Base-by-base conservation (phyloP, 2,329 filamentous ascomycete genomes). In the Taxawa tesnikishii region DNA sequence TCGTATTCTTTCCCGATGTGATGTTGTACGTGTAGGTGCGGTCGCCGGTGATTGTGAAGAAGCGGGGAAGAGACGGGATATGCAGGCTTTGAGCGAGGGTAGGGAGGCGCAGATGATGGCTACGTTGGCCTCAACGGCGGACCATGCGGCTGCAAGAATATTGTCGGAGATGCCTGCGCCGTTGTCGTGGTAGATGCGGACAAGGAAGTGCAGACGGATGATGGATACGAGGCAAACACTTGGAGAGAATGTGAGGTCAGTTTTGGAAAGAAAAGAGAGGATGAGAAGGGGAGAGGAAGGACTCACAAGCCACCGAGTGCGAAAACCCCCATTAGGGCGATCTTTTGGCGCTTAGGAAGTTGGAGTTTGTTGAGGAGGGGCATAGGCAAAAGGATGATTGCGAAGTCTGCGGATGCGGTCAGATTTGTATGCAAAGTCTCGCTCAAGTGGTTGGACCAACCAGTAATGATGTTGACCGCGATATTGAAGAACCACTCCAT, bases 91-190 rank as follows among this genome's bases (percentile, higher is more conserved):
- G 4, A 50, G 41, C 4, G 44, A 44, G 3, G 48, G 48, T 3
- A 49, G 39, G 13, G 44, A 45, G 11, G 44, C 43, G 34, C 44
- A 50, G 12, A 46, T 32, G 26, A 48, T 50, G 28, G 43, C 48
- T 15, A 45, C 43, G 33, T 50, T 47, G 35, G 46, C 43, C 37
- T 50, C 48, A 15, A 46, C 33, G 25, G 31, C 37, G 7, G 42
- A 44, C 39, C 45, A 45, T 13, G 44, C 39, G 19, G 45, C 46
- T 24, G 44, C 45, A 8, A 43, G 38, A 4, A 44, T 42, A 15
- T 33, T 47, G 35, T 46, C 43, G 37, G 39, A 42, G 14, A 45
- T 37, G 34, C 49, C 47, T 9, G 29, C 29, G n/a, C 19, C n/a
- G 19, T 23, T n/a, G 19, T 7, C 19, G 19, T 23, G 19, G 19